These are phyloP conservation scores for Catharanthus roseus DNA, from an alignment of 257 asterid genomes.

Conservation along the genomic window DNA sequence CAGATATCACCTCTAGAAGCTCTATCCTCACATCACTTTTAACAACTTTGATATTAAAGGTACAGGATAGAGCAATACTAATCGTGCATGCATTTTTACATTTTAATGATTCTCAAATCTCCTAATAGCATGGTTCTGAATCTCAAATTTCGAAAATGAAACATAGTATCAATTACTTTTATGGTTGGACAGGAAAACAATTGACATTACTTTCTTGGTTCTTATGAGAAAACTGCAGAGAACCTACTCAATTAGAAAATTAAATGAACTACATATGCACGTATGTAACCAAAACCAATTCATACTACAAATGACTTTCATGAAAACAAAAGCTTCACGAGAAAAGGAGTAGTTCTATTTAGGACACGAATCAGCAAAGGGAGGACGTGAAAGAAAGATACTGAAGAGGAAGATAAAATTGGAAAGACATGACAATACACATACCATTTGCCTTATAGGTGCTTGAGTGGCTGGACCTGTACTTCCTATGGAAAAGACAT, in stretches of 20 bases:
- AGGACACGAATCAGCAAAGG: not conserved
- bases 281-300: not conserved
- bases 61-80: not conserved
- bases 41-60: not conserved
- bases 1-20: not conserved
- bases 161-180: not conserved
- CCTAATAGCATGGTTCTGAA: not conserved
- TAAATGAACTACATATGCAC: not conserved
- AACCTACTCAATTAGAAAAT: not conserved
- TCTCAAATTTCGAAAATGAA: not conserved
- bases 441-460: slow-evolving; percentile 68
- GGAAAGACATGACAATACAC: slow-evolving; percentile 5
- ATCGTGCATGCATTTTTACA: not conserved
- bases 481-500: slow-evolving; percentile 69
- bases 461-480: slow-evolving; percentile 62
- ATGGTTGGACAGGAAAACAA: not conserved
- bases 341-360: not conserved
- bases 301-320: too few relatives aligned
- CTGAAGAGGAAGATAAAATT: not conserved
- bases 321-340: not conserved
- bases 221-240: not conserved
- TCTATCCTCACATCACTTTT: not conserved
- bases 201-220: not conserved
- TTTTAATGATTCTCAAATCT: not conserved
- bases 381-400: slow-evolving; percentile 4